Evolutionary conservation across 441 rosid genomes (phyloP).

Genomic region (Populus trichocarpa): DNA sequence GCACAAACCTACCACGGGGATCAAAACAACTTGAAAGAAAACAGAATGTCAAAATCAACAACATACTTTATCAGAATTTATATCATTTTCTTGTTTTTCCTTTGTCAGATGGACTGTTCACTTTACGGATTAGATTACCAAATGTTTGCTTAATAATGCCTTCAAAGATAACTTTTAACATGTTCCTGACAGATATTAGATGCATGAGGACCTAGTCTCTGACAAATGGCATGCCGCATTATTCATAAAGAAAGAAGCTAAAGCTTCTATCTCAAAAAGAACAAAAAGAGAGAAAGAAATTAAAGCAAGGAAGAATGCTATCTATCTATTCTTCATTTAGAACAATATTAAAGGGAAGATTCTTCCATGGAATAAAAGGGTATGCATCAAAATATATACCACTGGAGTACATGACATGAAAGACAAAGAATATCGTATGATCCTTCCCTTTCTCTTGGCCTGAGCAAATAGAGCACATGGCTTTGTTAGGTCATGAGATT

Average conservation of each 20-base stretch:
- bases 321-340: no score
- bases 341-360: not conserved
- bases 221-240: constrained; percentile 19
- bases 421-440: not conserved
- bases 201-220: constrained; percentile 1
- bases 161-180: not conserved
- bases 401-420: not conserved
- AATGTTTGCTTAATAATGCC: not conserved
- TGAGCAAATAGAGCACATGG: not conserved
- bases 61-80: not conserved
- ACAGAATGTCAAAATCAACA: not conserved
- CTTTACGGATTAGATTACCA: not conserved
- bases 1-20: not conserved
- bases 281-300: not conserved
- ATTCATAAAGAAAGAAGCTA: not conserved
- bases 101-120: not conserved
- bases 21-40: constrained; percentile 4
- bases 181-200: constrained; percentile 13
- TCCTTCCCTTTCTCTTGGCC: not conserved
- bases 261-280: no score
- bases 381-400: not conserved
- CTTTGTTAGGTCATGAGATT: constrained; percentile 3
- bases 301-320: not conserved
- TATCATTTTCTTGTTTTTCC: not conserved
- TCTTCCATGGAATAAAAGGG: not conserved